Evolutionary conservation across 495 filamentous ascomycete genomes (phyloP).

Genomic region (Astrothelium subdiscretum): DNA sequence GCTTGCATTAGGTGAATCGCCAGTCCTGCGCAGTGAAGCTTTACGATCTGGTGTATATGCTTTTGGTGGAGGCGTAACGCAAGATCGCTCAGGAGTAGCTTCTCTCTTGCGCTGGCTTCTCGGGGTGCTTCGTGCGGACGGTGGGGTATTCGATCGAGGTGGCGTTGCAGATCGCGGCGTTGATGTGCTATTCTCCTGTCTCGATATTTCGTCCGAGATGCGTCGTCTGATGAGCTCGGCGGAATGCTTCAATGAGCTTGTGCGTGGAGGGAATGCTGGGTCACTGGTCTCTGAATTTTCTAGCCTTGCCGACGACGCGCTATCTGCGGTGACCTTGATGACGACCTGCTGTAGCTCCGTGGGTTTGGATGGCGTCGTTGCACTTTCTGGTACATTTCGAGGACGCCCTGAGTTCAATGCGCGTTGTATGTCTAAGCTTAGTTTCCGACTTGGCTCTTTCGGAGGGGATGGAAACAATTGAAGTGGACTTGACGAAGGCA

Average conservation of each 20-base stretch:
- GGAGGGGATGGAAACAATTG: neutral
- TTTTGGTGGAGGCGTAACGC: neutral
- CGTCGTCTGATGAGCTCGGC: neutral
- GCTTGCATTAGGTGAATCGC: neutral
- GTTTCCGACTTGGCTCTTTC: neutral
- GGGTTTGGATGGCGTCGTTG: neutral
- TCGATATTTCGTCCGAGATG: neutral
- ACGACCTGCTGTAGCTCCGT: neutral
- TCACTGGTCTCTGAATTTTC: neutral
- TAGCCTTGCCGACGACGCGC: neutral
- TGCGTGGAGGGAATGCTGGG: neutral
- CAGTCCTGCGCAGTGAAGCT: neutral
- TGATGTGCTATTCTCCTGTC: neutral
- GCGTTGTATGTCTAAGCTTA: neutral
- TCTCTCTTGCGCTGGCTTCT: neutral
- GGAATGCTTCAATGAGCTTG: conserved; percentile 1
- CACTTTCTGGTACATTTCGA: neutral
- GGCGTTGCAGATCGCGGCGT: neutral
- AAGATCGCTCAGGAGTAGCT: neutral
- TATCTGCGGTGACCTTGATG: conserved; percentile 1
- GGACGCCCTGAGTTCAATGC: neutral
- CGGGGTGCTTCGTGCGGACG: neutral
- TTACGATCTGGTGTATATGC: neutral
- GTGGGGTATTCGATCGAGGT: neutral
- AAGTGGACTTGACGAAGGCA: conserved; percentile 1